Base-by-base conservation (phyloP, 495 filamentous ascomycete genomes). In the Lasiosphaeria hispida region DNA sequence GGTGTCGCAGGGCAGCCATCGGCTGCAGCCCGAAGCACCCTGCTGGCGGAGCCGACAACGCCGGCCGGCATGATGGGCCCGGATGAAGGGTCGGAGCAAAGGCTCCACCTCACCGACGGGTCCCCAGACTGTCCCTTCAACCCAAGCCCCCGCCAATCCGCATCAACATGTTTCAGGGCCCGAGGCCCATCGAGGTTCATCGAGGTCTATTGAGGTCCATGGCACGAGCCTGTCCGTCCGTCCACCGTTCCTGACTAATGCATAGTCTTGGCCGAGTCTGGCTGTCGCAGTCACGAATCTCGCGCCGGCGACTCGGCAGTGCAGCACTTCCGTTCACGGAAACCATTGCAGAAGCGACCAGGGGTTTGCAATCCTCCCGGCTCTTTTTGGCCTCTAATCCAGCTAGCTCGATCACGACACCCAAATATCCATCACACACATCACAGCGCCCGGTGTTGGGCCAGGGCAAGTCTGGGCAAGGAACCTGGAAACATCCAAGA, bases 211-310 rank as follows among this genome's bases (percentile, higher is more conserved):
- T 10, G 45, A 48, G 17, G 45, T 48, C 30, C 45, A 48, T 48
- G 43, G 11, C 43, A n/a, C 18, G 23, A 48, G 13, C n/a, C n/a
- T n/a, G 23, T 8, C 5, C 45, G 7, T 23, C 4, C 13, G 55
- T 37, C 1, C 36, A 35, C 38, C 30, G 57, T 59, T 52, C 57
- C 57, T 59, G 57, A 59, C 57, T 59, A 59, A 53, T 45, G 57
- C 33, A 33, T 40, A 34, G 40, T 17, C 57, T 47, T 53, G 48
- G 34, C 34, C 41, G n/a, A 43, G 7, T 37, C 33, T 34, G n/a
- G 19, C 18, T 13, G 7, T 5, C 3, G n/a, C 9, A 11, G 4
- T 38, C 8, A 18, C 10, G 35, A 39, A 11, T 13, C 50, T 15
- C 14, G 19, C 2, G 17, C 23, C 23, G 23, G 23, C 47, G 33